Evolutionary conservation across 1,284 basidiomycete species (phyloP).

Genomic region (Apiotrichum mycotoxinovorans): DNA sequence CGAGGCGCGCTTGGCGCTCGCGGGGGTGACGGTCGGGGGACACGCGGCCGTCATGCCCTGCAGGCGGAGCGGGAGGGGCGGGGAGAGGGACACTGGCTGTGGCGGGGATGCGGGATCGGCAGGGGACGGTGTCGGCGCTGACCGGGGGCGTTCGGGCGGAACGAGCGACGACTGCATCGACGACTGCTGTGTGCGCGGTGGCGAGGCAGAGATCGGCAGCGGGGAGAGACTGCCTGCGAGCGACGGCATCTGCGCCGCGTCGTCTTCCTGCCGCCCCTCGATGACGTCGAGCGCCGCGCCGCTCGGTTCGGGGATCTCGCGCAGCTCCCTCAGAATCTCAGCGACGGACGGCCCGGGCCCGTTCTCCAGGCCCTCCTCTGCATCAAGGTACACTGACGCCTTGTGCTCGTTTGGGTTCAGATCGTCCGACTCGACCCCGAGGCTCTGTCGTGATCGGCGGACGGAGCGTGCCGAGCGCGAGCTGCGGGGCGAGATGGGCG

Average conservation of each 20-base stretch:
- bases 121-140: not conserved
- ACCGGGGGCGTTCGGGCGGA: not conserved
- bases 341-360: slow-evolving; percentile 23
- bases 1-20: not conserved
- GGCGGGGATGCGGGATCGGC: not conserved
- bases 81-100: not conserved
- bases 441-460: not conserved
- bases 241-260: not conserved
- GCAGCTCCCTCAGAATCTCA: slow-evolving; percentile 34
- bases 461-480: not conserved
- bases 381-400: slow-evolving; percentile 39
- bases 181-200: not conserved
- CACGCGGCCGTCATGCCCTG: slow-evolving; percentile 2
- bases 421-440: not conserved
- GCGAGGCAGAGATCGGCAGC: not conserved
- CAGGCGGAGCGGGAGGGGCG: slow-evolving; percentile 2
- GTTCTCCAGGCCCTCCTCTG: slow-evolving; percentile 18
- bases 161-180: not conserved
- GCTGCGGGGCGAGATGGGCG: not conserved
- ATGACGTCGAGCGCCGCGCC: slow-evolving; percentile 6
- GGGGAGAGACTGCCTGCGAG: not conserved
- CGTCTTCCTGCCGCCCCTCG: slow-evolving; percentile 1
- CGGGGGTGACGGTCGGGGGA: not conserved
- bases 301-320: slow-evolving; percentile 30
- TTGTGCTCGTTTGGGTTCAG: slow-evolving; percentile 9